Evolutionary conservation across 805 yeast genomes (phyloP).

Genomic region (Candida boidinii): DNA sequence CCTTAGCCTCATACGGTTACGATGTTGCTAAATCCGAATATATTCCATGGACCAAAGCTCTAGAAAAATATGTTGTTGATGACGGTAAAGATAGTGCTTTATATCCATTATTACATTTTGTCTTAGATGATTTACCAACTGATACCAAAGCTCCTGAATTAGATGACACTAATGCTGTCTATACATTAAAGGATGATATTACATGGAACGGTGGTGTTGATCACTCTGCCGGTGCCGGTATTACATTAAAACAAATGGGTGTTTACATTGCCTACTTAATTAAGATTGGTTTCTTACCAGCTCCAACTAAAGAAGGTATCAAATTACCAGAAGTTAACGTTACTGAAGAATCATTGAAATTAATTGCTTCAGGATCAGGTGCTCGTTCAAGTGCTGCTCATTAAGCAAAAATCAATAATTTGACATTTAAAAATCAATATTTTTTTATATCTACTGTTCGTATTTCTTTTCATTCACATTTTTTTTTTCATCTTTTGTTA

Average conservation of each 20-base stretch:
- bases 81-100: constrained; percentile 75
- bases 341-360: constrained; percentile 44
- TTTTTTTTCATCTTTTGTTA: no score
- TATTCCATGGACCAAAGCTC: constrained; percentile 64
- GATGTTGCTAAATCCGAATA: constrained; percentile 54
- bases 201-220: constrained; percentile 50
- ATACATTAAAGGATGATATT: constrained; percentile 54
- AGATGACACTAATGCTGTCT: constrained; percentile 77
- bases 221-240: constrained; percentile 63
- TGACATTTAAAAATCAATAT: no score
- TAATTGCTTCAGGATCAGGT: constrained; percentile 62
- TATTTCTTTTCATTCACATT: no score
- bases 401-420: no score
- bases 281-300: constrained; percentile 70
- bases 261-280: constrained; percentile 73
- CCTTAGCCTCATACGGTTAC: constrained; percentile 68
- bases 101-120: constrained; percentile 90
- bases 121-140: constrained; percentile 83
- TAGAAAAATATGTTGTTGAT: constrained; percentile 73
- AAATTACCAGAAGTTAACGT: constrained; percentile 51
- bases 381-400: constrained; percentile 62
- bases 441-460: no score
- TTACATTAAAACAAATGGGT: constrained; percentile 58
- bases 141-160: constrained; percentile 93
- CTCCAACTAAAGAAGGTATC: constrained; percentile 40